Percentiles rank a stretch among this genome's conserved stretches.
Evolutionary conservation across 2,329 filamentous ascomycete species (phyloP).

Genomic region (Basipetospora chlamydospora): DNA sequence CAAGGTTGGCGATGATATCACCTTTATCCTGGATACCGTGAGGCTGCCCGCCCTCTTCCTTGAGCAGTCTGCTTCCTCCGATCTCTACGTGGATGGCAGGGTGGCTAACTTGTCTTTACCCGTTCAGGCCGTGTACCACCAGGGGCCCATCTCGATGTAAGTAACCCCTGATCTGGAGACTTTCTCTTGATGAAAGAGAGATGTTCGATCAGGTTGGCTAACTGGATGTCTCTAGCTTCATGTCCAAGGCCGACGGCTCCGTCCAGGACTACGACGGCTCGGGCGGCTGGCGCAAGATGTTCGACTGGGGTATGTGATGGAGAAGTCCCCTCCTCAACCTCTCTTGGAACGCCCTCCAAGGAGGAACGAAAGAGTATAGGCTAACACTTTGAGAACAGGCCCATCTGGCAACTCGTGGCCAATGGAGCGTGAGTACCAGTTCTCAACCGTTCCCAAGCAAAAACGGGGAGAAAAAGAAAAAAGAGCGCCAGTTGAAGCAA

Average conservation of each 20-base stretch:
- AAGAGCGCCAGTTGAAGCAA: no score
- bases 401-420: no score
- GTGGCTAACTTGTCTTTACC: no score
- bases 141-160: slow-evolving; percentile 22
- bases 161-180: no score
- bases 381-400: no score
- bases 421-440: slow-evolving; percentile 14
- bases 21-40: slow-evolving; percentile 18
- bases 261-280: slow-evolving; percentile 21
- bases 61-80: no score
- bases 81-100: no score
- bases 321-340: no score
- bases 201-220: neutral
- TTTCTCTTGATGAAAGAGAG: neutral
- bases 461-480: no score
- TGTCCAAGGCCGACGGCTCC: slow-evolving; percentile 21
- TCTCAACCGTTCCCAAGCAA: no score
- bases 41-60: no score
- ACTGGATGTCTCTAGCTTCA: slow-evolving; percentile 17
- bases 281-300: slow-evolving; percentile 25
- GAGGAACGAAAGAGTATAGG: slow-evolving; percentile 6
- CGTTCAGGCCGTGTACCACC: slow-evolving; percentile 21
- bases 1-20: slow-evolving; percentile 20
- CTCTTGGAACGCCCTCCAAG: neutral
- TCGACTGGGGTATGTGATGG: slow-evolving; percentile 18